These are phyloP conservation scores for Urochloa ruziziensis DNA, from an alignment of 176 grass and related monocot species.

Conservation along the genomic window DNA sequence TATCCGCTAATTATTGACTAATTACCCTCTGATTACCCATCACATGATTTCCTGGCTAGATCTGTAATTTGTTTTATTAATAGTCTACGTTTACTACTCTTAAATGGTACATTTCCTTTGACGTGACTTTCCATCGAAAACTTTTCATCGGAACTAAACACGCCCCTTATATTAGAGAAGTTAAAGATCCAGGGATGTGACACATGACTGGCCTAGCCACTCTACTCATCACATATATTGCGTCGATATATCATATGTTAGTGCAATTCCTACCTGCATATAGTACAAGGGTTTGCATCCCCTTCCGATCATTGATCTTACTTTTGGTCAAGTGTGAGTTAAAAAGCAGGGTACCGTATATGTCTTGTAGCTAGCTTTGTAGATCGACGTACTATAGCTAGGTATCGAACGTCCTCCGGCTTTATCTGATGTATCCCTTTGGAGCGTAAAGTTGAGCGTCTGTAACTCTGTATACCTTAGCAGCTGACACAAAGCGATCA, in stretches of 20 bases:
- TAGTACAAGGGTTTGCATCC: background rate
- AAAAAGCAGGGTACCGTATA: background rate
- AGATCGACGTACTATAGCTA: background rate
- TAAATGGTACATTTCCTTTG: too few relatives aligned
- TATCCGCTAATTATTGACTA: too few relatives aligned
- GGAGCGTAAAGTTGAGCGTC: background rate
- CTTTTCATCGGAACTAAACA: too few relatives aligned
- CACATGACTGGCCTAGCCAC: too few relatives aligned
- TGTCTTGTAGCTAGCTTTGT: background rate
- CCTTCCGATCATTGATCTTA: background rate
- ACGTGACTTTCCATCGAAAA: too few relatives aligned
- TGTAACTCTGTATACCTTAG: background rate
- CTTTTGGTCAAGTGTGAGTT: background rate
- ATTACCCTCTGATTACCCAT: too few relatives aligned
- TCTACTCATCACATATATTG: too few relatives aligned
- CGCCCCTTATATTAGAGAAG: too few relatives aligned
- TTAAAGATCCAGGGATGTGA: too few relatives aligned
- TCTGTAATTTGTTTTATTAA: too few relatives aligned
- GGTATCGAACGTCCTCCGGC: background rate
- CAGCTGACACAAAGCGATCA: conserved; percentile 16
- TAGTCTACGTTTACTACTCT: too few relatives aligned
- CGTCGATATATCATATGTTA: background rate
- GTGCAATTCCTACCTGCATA: background rate
- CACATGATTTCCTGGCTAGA: too few relatives aligned
- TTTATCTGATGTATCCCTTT: conserved; percentile 16